Base-by-base conservation (phyloP, 1,284 basidiomycete species). In the Malassezia restricta region DNA sequence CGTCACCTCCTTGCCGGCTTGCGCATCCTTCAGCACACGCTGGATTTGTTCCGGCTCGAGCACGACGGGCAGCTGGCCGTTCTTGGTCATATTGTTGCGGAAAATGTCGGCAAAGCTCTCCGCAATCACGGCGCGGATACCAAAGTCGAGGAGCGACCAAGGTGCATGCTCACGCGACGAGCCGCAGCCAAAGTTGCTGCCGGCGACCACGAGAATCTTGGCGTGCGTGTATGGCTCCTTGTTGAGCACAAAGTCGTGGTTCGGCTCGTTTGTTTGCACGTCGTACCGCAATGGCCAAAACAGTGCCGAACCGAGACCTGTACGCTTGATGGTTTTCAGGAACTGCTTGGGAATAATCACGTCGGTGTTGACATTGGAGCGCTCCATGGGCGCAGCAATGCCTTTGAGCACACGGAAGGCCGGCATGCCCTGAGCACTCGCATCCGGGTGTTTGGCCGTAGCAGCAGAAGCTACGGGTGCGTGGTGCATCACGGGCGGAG, bases 281-380 rank as follows among this genome's bases (percentile, higher is more conserved):
- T 72, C 64, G 57, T 70, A 72, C 24, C 69, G 63, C 39, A 67
- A 47, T 5, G 66, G 63, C 59, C 61, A 67, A 56, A 72, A 67
- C 32, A 71, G 61, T 7, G 66, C 66, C 8, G 58, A 62, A 24
- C 69, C 68, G 8, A 72, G 61, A 30, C 69, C 69, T 3, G 68
- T 67, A 31, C 67, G 64, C 56, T 68, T 68, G 61, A 72, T 71
- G 30, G 66, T 71, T 59, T 72, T 72, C 37, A 72, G 61, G 58
- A 68, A 72, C 55, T 67, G 64, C 54, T 68, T 68, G 44, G 69
- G 68, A 47, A 72, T 71, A 57, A 72, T 70, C 20, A 71, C 54
- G 51, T 72, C 69, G 38, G 69, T 72, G 56, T 72, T 66, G 41
- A 72, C 68, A 45, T 72, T 72, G 39, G 61, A 52, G 14, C 66